These are phyloP conservation scores for Daldinia eschscholtzii DNA, from an alignment of 2,329 filamentous ascomycete genomes.

Conservation along the genomic window DNA sequence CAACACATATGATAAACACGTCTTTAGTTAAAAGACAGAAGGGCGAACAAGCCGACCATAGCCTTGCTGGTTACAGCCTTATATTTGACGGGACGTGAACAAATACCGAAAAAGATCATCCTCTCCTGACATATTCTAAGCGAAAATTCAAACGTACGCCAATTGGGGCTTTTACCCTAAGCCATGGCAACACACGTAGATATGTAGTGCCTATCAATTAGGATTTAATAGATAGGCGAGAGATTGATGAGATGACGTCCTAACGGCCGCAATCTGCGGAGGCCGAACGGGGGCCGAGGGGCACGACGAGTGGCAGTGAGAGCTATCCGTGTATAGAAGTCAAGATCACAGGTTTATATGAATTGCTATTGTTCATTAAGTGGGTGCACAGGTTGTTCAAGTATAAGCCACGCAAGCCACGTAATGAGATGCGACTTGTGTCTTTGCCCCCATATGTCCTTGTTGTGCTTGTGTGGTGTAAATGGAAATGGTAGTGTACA, in stretches of 20 bases:
- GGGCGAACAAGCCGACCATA: not conserved
- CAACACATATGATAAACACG: not conserved
- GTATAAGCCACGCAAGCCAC: conserved; percentile 22
- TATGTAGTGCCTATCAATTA: not conserved
- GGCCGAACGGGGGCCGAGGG: not conserved
- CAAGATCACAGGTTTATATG: conserved; percentile 5
- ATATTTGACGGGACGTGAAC: not conserved
- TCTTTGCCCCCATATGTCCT: not conserved
- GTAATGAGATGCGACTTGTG: conserved; percentile 20
- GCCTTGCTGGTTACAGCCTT: not conserved
- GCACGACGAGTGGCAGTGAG: conserved; percentile 10
- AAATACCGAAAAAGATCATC: not conserved
- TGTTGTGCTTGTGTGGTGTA: too few species aligned
- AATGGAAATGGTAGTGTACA: not conserved
- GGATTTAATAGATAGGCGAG: not conserved
- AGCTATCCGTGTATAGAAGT: conserved; percentile 1
- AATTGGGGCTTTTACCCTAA: conserved; percentile 10
- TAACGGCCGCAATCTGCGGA: not conserved
- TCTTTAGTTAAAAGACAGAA: not conserved
- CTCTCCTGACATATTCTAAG: not conserved
- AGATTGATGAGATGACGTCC: not conserved
- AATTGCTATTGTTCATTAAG: not conserved
- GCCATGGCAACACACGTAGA: not conserved
- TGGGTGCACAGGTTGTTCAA: conserved; percentile 1
- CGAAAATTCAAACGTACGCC: not conserved